Evolutionary conservation across 2,329 filamentous ascomycete species (phyloP).

Genomic region (Paecilomyces sp.): DNA sequence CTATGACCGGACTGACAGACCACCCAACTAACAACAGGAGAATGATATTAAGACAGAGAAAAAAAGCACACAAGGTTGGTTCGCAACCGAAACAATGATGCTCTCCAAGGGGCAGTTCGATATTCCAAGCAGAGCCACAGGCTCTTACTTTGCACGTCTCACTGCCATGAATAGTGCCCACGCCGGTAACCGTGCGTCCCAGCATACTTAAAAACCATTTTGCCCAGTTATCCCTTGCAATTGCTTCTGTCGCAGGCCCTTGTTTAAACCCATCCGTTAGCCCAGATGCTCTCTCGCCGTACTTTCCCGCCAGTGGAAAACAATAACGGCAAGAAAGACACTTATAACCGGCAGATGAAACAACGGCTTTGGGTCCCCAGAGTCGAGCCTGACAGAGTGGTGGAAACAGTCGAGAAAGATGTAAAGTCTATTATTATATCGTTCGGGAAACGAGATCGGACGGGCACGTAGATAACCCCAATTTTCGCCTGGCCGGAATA

Average conservation of each 20-base stretch:
- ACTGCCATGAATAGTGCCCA: not conserved
- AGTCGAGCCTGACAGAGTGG: not conserved
- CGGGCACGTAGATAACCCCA: conserved; percentile 11
- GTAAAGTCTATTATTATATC: conserved; percentile 1
- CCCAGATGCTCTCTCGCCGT: not conserved
- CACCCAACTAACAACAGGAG: not conserved
- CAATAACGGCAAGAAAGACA: not conserved
- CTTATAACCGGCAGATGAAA: not conserved
- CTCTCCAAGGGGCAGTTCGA: not conserved
- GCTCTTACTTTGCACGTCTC: not conserved
- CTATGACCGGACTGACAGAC: not conserved
- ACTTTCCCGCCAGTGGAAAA: not conserved
- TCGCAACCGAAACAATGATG: not conserved
- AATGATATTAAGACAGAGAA: not conserved
- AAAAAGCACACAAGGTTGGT: not conserved
- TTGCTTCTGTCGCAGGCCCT: not conserved
- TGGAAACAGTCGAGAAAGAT: not conserved
- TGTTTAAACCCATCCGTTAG: not conserved
- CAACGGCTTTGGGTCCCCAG: not conserved
- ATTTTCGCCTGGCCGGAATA: conserved; percentile 31
- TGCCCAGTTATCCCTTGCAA: not conserved
- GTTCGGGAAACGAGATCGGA: conserved; percentile 1
- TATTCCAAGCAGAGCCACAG: not conserved
- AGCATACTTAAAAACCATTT: not conserved
- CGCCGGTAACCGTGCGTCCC: not conserved